phyloP scores from a whole-genome alignment of 495 filamentous ascomycete genomes.

The Penicillium paradoxum region DNA sequence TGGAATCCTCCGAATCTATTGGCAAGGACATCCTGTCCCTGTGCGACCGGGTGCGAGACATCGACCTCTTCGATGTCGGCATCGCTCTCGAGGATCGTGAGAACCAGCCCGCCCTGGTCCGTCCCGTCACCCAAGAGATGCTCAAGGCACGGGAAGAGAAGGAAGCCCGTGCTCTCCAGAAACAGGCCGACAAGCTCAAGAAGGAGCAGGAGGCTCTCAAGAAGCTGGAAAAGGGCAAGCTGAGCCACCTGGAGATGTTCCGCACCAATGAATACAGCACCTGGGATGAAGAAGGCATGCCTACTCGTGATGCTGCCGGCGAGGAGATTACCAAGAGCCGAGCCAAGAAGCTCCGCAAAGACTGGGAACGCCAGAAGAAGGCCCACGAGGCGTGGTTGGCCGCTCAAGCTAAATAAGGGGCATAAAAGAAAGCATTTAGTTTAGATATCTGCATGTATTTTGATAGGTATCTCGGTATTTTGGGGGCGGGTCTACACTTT shows the following conservation, averaged over 20 bases:
- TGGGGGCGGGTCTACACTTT: conserved; percentile 5
- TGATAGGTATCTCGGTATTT: conserved; percentile 14
- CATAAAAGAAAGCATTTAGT: conserved; percentile 6
- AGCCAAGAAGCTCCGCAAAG: conserved; percentile 82
- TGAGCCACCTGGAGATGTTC: conserved; percentile 66
- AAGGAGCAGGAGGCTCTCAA: conserved; percentile 53
- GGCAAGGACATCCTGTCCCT: conserved; percentile 62
- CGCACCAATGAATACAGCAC: conserved; percentile 66
- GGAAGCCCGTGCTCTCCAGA: conserved; percentile 43
- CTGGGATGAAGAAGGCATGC: conserved; percentile 86
- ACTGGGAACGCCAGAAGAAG: conserved; percentile 91
- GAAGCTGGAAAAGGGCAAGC: conserved; percentile 65
- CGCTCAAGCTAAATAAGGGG: conserved; percentile 25
- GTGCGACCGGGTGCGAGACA: conserved; percentile 75
- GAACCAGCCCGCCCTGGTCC: conserved; percentile 68
- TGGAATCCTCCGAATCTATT: conserved; percentile 39
- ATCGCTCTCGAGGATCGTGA: conserved; percentile 87
- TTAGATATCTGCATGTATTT: neutral
- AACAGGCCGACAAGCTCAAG: conserved; percentile 56
- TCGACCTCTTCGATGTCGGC: conserved; percentile 69
- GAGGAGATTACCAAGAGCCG: conserved; percentile 76
- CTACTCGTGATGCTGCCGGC: conserved; percentile 68
- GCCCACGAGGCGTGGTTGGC: conserved; percentile 63
- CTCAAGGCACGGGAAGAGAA: conserved; percentile 70
- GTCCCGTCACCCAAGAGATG: conserved; percentile 71